Conservation (phyloP, 2,329 filamentous ascomycete genomes). For the Coniochaeta sp. region DNA sequence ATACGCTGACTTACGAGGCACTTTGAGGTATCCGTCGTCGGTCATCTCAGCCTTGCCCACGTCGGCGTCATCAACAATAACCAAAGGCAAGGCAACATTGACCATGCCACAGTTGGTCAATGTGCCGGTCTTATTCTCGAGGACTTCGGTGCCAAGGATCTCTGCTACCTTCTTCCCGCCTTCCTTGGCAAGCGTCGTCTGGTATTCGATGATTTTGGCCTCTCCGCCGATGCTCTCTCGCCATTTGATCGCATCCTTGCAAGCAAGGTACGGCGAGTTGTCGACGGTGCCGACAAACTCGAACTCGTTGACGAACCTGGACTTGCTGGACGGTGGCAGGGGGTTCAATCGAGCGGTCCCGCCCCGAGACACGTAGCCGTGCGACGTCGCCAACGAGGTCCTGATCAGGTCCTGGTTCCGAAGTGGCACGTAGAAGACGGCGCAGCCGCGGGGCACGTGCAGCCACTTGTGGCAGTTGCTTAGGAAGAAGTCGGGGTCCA, state of each 20-base stretch:
- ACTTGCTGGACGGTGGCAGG: conserved; percentile 39
- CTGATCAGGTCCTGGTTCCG: conserved; percentile 71
- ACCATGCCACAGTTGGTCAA: conserved; percentile 61
- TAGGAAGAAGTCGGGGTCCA: conserved; percentile 80
- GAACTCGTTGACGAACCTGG: conserved; percentile 61
- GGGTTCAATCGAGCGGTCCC: conserved; percentile 24
- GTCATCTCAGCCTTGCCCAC: conserved; percentile 13
- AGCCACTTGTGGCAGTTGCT: conserved; percentile 93
- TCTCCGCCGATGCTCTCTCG: conserved; percentile 70
- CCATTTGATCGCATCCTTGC: conserved; percentile 66
- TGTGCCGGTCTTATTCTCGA: conserved; percentile 58
- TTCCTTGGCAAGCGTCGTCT: conserved; percentile 51
- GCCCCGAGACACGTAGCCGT: conserved; percentile 56
- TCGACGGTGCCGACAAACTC: conserved; percentile 73
- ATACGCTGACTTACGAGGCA: conserved; percentile 22
- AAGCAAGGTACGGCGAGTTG: conserved; percentile 61
- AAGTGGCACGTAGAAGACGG: conserved; percentile 69
- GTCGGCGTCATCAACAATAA: conserved; percentile 6
- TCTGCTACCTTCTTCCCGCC: conserved; percentile 55
- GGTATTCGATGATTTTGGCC: conserved; percentile 57
- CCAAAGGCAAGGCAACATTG: conserved; percentile 67
- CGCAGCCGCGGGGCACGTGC: conserved; percentile 69
- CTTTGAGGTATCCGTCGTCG: conserved; percentile 16
- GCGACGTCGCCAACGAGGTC: conserved; percentile 70
- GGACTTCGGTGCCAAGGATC: conserved; percentile 59